These are phyloP conservation scores for Neonectria faginata DNA, from an alignment of 2,329 filamentous ascomycete genomes.

Conservation along the genomic window DNA sequence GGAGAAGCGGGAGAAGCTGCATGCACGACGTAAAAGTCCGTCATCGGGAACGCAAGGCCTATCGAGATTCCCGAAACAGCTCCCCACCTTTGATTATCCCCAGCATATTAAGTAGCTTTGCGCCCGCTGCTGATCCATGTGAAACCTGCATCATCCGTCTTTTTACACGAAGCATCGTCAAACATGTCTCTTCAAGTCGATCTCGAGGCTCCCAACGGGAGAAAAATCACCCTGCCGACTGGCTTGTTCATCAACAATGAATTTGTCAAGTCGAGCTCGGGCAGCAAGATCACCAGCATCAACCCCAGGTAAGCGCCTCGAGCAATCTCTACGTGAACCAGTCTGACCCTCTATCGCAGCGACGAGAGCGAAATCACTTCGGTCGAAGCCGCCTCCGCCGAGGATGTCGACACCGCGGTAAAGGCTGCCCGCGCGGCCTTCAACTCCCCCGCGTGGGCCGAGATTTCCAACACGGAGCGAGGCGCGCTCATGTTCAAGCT, in stretches of 20 bases:
- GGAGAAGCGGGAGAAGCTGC: neutral
- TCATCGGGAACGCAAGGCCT: slow-evolving; percentile 12
- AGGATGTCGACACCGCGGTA: slow-evolving; percentile 44
- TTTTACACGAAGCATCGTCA: neutral
- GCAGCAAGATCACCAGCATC: slow-evolving; percentile 68
- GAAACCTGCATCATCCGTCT: slow-evolving; percentile 1
- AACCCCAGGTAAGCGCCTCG: slow-evolving; percentile 52
- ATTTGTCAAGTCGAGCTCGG: slow-evolving; percentile 69
- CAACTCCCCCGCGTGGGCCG: slow-evolving; percentile 22
- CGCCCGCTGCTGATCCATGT: neutral
- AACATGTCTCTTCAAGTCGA: slow-evolving; percentile 54
- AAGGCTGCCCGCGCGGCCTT: slow-evolving; percentile 71
- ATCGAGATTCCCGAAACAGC: slow-evolving; percentile 23
- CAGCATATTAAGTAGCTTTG: slow-evolving; percentile 13
- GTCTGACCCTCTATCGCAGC: slow-evolving; percentile 5
- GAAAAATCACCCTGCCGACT: slow-evolving; percentile 71
- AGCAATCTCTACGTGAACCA: neutral
- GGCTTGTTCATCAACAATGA: slow-evolving; percentile 82
- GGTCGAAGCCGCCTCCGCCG: slow-evolving; percentile 37
- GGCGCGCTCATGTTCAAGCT: slow-evolving; percentile 77
- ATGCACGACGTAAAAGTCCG: neutral
- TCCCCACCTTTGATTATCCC: neutral
- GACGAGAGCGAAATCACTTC: slow-evolving; percentile 28
- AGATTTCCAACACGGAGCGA: slow-evolving; percentile 69
- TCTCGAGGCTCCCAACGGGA: slow-evolving; percentile 76